Conservation (phyloP, 1,284 basidiomycete genomes). For the Cryptococcus deneoformans region DNA sequence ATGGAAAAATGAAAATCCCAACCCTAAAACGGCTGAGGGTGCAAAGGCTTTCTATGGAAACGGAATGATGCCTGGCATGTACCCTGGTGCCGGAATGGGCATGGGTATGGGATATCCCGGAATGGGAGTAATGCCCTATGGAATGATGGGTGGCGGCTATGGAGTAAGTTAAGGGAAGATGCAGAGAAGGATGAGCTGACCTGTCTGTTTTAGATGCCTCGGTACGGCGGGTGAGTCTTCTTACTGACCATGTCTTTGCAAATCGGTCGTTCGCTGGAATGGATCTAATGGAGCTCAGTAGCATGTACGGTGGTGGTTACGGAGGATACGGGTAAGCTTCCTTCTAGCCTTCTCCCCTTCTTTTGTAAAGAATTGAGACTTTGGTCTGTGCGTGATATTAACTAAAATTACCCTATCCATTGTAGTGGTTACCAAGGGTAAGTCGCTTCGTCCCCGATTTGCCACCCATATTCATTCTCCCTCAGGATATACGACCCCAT, state of each 20-base stretch:
- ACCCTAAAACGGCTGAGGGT: slow-evolving; percentile 20
- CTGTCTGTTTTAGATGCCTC: slow-evolving; percentile 18
- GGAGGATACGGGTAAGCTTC: slow-evolving; percentile 15
- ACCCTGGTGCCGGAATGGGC: slow-evolving; percentile 2
- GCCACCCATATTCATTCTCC: background rate
- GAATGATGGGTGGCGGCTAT: slow-evolving; percentile 19
- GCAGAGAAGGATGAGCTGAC: too few relatives aligned
- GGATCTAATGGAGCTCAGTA: background rate
- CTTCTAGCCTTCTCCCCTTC: too few relatives aligned
- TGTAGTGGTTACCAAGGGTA: slow-evolving; percentile 15
- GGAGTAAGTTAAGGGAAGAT: slow-evolving; percentile 15
- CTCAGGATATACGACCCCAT: slow-evolving; percentile 29
- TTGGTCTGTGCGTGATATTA: background rate
- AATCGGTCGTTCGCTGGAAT: background rate
- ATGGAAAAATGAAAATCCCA: slow-evolving; percentile 32
- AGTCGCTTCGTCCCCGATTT: background rate
- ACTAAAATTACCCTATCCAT: background rate
- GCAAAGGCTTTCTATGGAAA: slow-evolving; percentile 27
- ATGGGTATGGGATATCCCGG: slow-evolving; percentile 2
- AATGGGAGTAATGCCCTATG: slow-evolving; percentile 18
- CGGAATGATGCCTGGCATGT: slow-evolving; percentile 16
- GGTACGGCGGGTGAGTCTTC: slow-evolving; percentile 12
- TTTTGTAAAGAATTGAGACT: background rate
- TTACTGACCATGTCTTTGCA: background rate
- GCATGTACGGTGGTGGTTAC: slow-evolving; percentile 18